phyloP scores from a whole-genome alignment of 2,329 filamentous ascomycete genomes.

The Cadophora sp. region DNA sequence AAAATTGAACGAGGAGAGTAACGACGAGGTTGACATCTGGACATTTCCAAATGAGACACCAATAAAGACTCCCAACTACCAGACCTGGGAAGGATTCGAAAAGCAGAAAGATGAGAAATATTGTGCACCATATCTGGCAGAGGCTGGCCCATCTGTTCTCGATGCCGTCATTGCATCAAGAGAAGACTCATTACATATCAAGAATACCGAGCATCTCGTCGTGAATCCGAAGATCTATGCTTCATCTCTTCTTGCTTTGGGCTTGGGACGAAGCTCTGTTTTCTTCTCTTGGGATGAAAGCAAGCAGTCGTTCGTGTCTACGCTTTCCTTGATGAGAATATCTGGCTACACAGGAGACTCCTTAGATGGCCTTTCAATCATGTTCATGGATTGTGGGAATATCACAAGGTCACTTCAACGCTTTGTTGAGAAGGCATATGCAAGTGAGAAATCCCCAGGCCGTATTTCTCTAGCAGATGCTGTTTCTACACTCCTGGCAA shows the following conservation, averaged over 20 bases:
- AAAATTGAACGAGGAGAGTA: slow-evolving; percentile 38
- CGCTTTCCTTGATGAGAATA: slow-evolving; percentile 55
- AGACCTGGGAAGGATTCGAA: slow-evolving; percentile 75
- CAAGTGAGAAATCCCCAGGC: slow-evolving; percentile 37
- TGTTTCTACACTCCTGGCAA: slow-evolving; percentile 47
- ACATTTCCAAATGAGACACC: slow-evolving; percentile 47
- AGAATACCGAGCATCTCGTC: slow-evolving; percentile 49
- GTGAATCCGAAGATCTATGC: slow-evolving; percentile 58
- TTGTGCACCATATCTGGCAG: slow-evolving; percentile 65
- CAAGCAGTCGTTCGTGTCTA: slow-evolving; percentile 58
- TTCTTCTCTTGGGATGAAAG: slow-evolving; percentile 69
- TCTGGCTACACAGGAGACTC: slow-evolving; percentile 59
- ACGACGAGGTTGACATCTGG: slow-evolving; percentile 53
- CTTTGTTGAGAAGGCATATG: slow-evolving; percentile 42
- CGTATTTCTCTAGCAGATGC: slow-evolving; percentile 45
- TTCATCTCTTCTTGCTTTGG: slow-evolving; percentile 67
- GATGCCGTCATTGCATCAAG: slow-evolving; percentile 63
- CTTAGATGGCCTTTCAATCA: slow-evolving; percentile 49
- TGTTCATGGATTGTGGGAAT: slow-evolving; percentile 47
- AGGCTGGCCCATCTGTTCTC: slow-evolving; percentile 69
- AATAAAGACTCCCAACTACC: slow-evolving; percentile 51
- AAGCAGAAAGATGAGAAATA: slow-evolving; percentile 48
- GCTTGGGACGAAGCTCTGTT: slow-evolving; percentile 73
- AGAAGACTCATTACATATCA: slow-evolving; percentile 49
- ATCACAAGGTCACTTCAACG: slow-evolving; percentile 41